phyloP scores from a whole-genome alignment of 305 asterid species.

The Solanum hybrid region DNA sequence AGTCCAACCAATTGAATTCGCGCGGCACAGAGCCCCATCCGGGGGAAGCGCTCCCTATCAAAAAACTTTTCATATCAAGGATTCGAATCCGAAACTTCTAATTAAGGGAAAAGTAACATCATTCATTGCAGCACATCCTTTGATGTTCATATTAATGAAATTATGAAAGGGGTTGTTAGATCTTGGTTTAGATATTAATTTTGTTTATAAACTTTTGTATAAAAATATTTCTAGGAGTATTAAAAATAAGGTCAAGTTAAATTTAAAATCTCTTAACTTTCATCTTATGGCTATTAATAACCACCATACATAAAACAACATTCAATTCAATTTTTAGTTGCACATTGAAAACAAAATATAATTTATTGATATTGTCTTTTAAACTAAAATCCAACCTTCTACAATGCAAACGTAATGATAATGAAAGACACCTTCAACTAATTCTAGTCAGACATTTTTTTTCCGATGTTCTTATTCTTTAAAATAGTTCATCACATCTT shows the following conservation, averaged over 20 bases:
- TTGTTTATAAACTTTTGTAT: neutral
- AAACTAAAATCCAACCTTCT: neutral
- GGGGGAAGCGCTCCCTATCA: neutral
- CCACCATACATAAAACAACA: neutral
- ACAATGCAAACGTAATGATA: neutral
- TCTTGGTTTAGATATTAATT: neutral
- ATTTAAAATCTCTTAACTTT: neutral
- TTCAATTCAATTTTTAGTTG: neutral
- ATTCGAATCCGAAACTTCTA: neutral
- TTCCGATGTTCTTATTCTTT: neutral
- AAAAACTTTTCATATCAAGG: too few species aligned
- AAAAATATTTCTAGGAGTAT: neutral
- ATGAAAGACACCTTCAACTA: neutral
- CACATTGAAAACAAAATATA: neutral
- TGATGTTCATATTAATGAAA: neutral
- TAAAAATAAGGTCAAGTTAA: neutral
- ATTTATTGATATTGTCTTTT: neutral
- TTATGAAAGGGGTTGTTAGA: neutral
- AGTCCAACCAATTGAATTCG: too few species aligned
- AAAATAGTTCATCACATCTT: neutral
- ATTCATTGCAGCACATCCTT: neutral
- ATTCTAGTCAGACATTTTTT: neutral
- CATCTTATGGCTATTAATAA: neutral
- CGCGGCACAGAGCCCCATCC: neutral
- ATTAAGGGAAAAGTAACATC: neutral